Conservation (phyloP, 306 rosid genomes). For the Prunus dulcis region DNA sequence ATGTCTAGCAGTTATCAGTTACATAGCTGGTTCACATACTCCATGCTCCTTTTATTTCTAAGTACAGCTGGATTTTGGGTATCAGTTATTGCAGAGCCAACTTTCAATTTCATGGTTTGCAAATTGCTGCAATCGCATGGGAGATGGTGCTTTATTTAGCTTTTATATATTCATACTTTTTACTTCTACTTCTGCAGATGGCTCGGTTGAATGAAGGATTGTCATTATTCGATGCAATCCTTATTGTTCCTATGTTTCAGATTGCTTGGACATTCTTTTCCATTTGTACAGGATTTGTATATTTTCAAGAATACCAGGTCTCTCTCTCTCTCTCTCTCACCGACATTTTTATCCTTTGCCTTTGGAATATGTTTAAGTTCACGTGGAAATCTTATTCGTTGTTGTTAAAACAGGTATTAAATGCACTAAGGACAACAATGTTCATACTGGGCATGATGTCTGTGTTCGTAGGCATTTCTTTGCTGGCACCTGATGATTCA, state of each 20-base stretch:
- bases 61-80: slow-evolving; percentile 99
- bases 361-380: slow-evolving; percentile 11
- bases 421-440: slow-evolving; percentile 89
- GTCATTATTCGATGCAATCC: slow-evolving; percentile 93
- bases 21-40: slow-evolving; percentile 97
- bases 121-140: slow-evolving; percentile 2
- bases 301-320: slow-evolving; percentile 97
- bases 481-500: slow-evolving; percentile 93
- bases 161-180: slow-evolving; percentile 8
- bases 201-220: slow-evolving; percentile 95
- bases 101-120: slow-evolving; percentile 11
- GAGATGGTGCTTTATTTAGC: slow-evolving; percentile 5
- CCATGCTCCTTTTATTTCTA: slow-evolving; percentile 86
- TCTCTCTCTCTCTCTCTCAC: not conserved
- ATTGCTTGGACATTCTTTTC: slow-evolving; percentile 98
- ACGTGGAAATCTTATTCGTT: slow-evolving; percentile 22
- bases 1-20: slow-evolving; percentile 83
- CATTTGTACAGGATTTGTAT: slow-evolving; percentile 89
- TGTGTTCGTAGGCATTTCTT: slow-evolving; percentile 88
- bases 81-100: slow-evolving; percentile 27
- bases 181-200: slow-evolving; percentile 67
- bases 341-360: not conserved
- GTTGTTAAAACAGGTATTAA: slow-evolving; percentile 73
- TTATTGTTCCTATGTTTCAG: slow-evolving; percentile 99
- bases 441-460: slow-evolving; percentile 84